These are phyloP conservation scores for Sambucus nigra DNA, from an alignment of 129 eudicot species.

Conservation along the genomic window DNA sequence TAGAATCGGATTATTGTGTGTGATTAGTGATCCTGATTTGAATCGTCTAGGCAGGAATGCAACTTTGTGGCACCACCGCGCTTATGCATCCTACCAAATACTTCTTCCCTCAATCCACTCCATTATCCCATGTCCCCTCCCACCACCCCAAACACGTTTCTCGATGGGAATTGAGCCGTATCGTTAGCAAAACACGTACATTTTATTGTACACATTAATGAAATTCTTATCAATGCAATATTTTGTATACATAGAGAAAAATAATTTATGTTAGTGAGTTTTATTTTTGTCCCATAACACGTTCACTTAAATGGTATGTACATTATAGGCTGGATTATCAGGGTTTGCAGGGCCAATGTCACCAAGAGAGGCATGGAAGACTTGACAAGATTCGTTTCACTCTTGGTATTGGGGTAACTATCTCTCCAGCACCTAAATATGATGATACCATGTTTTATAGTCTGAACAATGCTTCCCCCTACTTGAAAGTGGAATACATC, in stretches of 20 bases:
- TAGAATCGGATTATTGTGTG: constrained; percentile 36
- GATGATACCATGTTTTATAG: constrained; percentile 98
- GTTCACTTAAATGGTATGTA: constrained; percentile 26
- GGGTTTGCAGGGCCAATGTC: constrained; percentile 60
- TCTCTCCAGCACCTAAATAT: constrained; percentile 96
- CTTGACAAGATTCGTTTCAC: constrained; percentile 92
- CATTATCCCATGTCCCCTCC: constrained; percentile 75
- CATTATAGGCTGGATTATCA: constrained; percentile 51
- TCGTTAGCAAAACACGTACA: constrained; percentile 49
- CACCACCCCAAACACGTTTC: constrained; percentile 59
- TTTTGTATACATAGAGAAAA: too few species aligned
- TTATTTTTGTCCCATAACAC: too few species aligned
- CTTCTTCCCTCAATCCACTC: constrained; percentile 70
- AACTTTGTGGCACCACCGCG: constrained; percentile 24
- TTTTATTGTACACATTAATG: too few species aligned
- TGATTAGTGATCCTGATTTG: constrained; percentile 46
- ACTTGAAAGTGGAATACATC: constrained; percentile 36
- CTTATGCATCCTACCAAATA: constrained; percentile 56
- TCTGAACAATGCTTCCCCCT: constrained; percentile 76
- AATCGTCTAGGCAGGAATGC: constrained; percentile 40
- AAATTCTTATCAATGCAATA: too few species aligned
- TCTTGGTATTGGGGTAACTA: constrained; percentile 98
- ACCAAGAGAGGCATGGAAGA: constrained; percentile 53
- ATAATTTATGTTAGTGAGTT: too few species aligned
- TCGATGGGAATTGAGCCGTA: constrained; percentile 47